Conservation (phyloP, 257 asterid genomes). For the Verbena officinalis region DNA sequence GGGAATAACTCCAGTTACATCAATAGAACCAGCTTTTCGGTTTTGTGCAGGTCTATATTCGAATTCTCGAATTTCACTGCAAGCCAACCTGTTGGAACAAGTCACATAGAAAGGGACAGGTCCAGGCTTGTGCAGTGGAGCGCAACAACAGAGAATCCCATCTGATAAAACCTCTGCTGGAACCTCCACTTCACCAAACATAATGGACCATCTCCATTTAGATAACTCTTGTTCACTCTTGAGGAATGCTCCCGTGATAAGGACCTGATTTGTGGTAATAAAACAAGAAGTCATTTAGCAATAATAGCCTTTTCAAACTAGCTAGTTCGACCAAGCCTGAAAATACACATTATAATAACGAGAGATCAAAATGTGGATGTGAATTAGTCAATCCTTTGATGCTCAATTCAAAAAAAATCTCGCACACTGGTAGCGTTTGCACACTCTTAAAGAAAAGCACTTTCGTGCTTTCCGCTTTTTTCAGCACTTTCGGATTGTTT, state of each 20-base stretch:
- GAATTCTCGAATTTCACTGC: slow-evolving; percentile 88
- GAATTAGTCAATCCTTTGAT: not conserved
- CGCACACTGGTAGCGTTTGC: too few relatives aligned
- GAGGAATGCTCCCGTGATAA: slow-evolving; percentile 68
- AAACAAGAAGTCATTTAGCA: slow-evolving; percentile 22
- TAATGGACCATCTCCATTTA: slow-evolving; percentile 70
- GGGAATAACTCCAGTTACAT: slow-evolving; percentile 37
- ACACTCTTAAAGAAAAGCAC: too few relatives aligned
- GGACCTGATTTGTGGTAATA: slow-evolving; percentile 52
- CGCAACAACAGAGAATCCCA: slow-evolving; percentile 70
- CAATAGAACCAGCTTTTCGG: slow-evolving; percentile 32
- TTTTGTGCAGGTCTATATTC: slow-evolving; percentile 56
- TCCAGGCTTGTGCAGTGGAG: slow-evolving; percentile 72
- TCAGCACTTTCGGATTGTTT: too few relatives aligned
- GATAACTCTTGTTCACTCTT: slow-evolving; percentile 52
- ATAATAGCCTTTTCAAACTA: slow-evolving; percentile 4
- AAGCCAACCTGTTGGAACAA: slow-evolving; percentile 79
- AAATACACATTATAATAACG: slow-evolving; percentile 9
- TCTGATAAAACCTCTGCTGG: slow-evolving; percentile 64
- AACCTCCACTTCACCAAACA: slow-evolving; percentile 93
- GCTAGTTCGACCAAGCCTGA: slow-evolving; percentile 20
- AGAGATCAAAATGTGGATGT: not conserved
- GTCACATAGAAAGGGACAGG: slow-evolving; percentile 74
- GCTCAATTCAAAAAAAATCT: too few relatives aligned
- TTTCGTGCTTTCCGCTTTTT: too few relatives aligned